Conservation (phyloP, 140 eudicot genomes). For the Erigeron philadelphicus region DNA sequence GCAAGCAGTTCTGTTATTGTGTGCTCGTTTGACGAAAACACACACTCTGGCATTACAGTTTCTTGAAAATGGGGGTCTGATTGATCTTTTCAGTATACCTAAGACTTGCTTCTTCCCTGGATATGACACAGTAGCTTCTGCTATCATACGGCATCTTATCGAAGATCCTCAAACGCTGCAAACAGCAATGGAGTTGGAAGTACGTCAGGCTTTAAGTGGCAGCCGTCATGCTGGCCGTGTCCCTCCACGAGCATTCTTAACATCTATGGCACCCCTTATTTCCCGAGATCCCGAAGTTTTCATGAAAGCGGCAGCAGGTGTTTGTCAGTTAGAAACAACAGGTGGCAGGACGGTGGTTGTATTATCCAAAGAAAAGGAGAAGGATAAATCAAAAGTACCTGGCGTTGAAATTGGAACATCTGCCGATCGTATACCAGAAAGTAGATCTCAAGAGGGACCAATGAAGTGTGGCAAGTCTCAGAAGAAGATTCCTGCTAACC, state of each 20-base stretch:
- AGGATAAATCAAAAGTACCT: conserved; percentile 56
- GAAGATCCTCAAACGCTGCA: conserved; percentile 98
- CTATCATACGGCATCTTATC: conserved; percentile 86
- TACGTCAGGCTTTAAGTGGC: conserved; percentile 74
- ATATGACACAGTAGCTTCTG: conserved; percentile 89
- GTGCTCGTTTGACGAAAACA: conserved; percentile 94
- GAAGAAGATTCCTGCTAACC: conserved; percentile 84
- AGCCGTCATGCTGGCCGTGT: conserved; percentile 82
- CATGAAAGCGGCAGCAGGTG: conserved; percentile 77
- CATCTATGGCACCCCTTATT: conserved; percentile 90
- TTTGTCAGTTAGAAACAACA: conserved; percentile 82
- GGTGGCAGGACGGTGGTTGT: conserved; percentile 74
- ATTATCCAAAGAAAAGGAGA: conserved; percentile 72
- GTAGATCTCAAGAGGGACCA: conserved; percentile 60
- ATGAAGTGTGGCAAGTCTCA: conserved; percentile 64
- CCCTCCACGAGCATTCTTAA: conserved; percentile 66
- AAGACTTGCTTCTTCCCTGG: conserved; percentile 82
- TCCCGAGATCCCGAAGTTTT: conserved; percentile 86
- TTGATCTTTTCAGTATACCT: conserved; percentile 77
- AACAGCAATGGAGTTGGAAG: conserved; percentile 95
- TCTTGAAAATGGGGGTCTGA: conserved; percentile 78
- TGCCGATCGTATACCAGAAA: conserved; percentile 55
- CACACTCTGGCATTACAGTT: conserved; percentile 68
- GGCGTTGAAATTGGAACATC: conserved; percentile 55
- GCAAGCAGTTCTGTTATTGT: conserved; percentile 90